A percentile compares a stretch with the other conserved stretches of the same genome.
Evolutionary conservation across 805 yeast genomes (phyloP).

Genomic region (Saccharomycopsis amapae): DNA sequence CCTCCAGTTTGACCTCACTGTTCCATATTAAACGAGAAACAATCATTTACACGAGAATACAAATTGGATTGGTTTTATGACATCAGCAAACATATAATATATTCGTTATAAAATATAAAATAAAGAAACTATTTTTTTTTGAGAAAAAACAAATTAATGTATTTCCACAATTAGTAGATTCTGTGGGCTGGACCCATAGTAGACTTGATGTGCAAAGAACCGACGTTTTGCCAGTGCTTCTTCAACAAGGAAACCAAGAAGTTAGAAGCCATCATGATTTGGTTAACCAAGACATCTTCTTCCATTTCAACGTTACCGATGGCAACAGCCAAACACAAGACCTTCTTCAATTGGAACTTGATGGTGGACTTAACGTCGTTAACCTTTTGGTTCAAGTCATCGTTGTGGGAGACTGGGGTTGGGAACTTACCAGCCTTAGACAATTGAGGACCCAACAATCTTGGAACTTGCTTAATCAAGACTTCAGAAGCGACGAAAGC

Average conservation of each 20-base stretch:
- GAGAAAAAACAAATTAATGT: conserved; percentile 17
- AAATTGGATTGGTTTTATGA: too few relatives aligned
- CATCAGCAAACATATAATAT: too few relatives aligned
- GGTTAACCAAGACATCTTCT: conserved; percentile 92
- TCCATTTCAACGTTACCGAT: conserved; percentile 99
- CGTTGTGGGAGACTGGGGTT: conserved; percentile 99
- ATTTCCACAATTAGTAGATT: conserved; percentile 81
- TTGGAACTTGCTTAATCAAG: conserved; percentile 99
- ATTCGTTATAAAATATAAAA: too few relatives aligned
- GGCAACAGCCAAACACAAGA: conserved; percentile 98
- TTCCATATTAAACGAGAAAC: too few relatives aligned
- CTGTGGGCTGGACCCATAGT: conserved; percentile 99
- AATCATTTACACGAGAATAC: too few relatives aligned
- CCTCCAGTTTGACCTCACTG: too few relatives aligned
- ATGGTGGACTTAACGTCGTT: conserved; percentile 98
- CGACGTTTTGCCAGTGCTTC: conserved; percentile 99
- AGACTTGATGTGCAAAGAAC: conserved; percentile 97
- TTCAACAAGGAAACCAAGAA: conserved; percentile 97
- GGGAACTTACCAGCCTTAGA: conserved; percentile 99
- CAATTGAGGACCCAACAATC: conserved; percentile 99
- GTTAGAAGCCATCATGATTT: conserved; percentile 97
- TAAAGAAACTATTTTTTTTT: neutral
- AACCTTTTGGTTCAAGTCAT: conserved; percentile 93
- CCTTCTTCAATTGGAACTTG: conserved; percentile 99
- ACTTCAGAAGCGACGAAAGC: conserved; percentile 99